Evolutionary conservation across 2,329 filamentous ascomycete genomes (phyloP).

Genomic region (Pezicula carpinea): DNA sequence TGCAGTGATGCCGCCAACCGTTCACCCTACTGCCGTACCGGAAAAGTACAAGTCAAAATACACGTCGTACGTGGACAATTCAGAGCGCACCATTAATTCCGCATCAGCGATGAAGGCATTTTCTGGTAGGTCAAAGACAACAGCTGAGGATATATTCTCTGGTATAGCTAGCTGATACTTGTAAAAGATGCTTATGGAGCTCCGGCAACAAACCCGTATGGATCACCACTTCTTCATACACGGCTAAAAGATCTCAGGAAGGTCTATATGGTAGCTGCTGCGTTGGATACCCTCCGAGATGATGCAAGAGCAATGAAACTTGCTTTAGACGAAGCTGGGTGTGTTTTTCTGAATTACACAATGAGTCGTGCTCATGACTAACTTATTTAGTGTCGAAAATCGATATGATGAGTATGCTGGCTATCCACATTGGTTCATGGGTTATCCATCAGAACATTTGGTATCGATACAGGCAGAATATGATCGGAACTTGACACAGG

Average conservation of each 20-base stretch:
- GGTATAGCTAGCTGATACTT: not conserved
- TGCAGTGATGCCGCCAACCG: conserved; percentile 31
- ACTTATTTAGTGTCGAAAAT: conserved; percentile 22
- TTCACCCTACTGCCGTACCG: conserved; percentile 33
- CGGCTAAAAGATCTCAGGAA: conserved; percentile 27
- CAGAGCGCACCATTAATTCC: conserved; percentile 32
- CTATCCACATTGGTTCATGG: conserved; percentile 33
- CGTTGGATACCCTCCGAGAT: conserved; percentile 31
- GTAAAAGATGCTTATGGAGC: conserved; percentile 24
- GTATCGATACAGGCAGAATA: conserved; percentile 1
- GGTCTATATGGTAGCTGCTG: conserved; percentile 28
- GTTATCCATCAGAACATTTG: conserved; percentile 26
- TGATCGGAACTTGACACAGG: conserved; percentile 8
- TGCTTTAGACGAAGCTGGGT: conserved; percentile 9
- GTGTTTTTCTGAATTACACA: not conserved
- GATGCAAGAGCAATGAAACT: conserved; percentile 30
- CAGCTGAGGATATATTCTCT: not conserved
- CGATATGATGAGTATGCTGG: conserved; percentile 29
- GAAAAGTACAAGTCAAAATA: conserved; percentile 29
- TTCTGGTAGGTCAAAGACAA: conserved; percentile 7
- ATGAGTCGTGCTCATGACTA: not conserved
- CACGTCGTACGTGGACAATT: conserved; percentile 32
- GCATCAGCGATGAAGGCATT: conserved; percentile 30
- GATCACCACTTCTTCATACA: conserved; percentile 27
- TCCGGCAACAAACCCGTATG: conserved; percentile 27